Evolutionary conservation across 768 basidiomycete species (phyloP).

Genomic region (Lentinula sp.): DNA sequence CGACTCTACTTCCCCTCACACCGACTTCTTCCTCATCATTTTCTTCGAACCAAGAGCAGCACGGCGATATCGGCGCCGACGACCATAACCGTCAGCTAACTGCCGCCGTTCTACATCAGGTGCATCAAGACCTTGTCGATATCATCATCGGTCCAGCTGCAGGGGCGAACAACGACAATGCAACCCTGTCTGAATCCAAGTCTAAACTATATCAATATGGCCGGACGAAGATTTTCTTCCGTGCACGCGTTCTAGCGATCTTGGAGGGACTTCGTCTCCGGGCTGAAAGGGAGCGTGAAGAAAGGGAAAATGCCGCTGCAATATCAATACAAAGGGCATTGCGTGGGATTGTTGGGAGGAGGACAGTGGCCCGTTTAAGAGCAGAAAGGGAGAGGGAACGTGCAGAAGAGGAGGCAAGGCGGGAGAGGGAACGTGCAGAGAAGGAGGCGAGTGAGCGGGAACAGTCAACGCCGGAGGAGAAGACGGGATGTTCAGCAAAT

Average conservation of each 20-base stretch:
- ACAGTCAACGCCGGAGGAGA: neutral
- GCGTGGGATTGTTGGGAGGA: constrained; percentile 62
- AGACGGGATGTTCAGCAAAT: neutral
- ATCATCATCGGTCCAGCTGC: neutral
- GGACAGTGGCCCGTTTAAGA: constrained; percentile 69
- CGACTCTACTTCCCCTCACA: constrained; percentile 58
- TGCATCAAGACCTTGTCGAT: constrained; percentile 90
- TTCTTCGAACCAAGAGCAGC: neutral
- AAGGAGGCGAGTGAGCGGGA: neutral
- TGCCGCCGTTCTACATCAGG: constrained; percentile 74
- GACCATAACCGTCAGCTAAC: constrained; percentile 62
- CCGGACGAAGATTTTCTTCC: constrained; percentile 97
- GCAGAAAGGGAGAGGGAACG: constrained; percentile 73
- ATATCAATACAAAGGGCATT: constrained; percentile 68
- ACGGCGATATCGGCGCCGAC: neutral
- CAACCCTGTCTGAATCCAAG: neutral
- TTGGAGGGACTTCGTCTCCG: constrained; percentile 82
- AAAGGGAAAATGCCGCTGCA: constrained; percentile 61
- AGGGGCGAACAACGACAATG: neutral
- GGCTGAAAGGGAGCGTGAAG: constrained; percentile 94
- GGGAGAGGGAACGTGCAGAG: constrained; percentile 51
- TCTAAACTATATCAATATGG: constrained; percentile 71
- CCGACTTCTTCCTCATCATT: constrained; percentile 55
- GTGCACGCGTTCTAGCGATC: constrained; percentile 96
- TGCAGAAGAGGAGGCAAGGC: constrained; percentile 68